Evolutionary conservation across 2,329 filamentous ascomycete genomes (phyloP), one percentile per base, ranked within the genome.

Genomic region (Claviceps monticola): DNA sequence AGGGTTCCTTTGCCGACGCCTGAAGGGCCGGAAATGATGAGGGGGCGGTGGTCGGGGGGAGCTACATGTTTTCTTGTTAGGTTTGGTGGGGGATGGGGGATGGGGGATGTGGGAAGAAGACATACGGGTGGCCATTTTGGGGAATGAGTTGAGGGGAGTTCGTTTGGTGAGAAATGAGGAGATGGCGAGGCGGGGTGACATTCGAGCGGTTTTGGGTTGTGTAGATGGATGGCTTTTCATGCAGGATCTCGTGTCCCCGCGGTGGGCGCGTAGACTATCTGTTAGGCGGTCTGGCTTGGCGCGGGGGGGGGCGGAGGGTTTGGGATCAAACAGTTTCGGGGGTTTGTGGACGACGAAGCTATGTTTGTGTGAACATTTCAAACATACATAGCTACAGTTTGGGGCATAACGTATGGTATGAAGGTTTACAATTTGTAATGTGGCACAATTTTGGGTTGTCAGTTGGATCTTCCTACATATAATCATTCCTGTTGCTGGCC

Each of bases 1-100:
- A 91, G 80, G 13, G 87, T 91, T 59, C 83, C 85, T 69, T 91
- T 91, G 58, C 86, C 86, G 43, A 86, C 79, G 63, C 86, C 86
- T 2, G 80, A 85, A 53, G 86, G 86, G 49, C 86, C 86, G 46
- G 82, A 87, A 66, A 91, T 83, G 60, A 91, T 80, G 60, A 90
- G 74, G 17, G 84, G 85, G 17, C 79, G 76, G 57, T 67, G 66
- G 62, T 78, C 74, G 47, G 68, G 56, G n/a, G 73, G 70, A 26
- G 38, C 60, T 61, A 45, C 2, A 21, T 23, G 9, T 48, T 23
- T 11, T 14, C 14, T 23, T n/a, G 5, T 29, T 17, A 13, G 29
- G 13, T 14, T 43, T 2, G 29, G 26, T 14, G 17, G 11, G 21
- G 1, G 9, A 29, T 29, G 26, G 26, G 26, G 26, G 26, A 29